Conservation (phyloP, 768 basidiomycete genomes). For the Xerocomus potaroensis region DNA sequence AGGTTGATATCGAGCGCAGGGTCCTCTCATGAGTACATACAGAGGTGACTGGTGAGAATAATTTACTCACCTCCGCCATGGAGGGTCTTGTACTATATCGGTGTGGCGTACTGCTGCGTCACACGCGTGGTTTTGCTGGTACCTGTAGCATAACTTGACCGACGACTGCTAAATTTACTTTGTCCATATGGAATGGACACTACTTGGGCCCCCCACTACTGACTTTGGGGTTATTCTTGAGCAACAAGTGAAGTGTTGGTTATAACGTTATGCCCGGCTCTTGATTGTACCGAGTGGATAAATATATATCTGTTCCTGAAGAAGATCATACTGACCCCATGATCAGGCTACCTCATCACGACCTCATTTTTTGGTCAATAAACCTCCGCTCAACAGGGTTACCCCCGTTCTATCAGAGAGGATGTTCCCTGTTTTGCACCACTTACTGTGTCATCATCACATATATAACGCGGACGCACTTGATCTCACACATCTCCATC, state of each 20-base stretch:
- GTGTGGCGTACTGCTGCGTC: no score
- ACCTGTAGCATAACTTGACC: no score
- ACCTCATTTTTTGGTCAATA: constrained; percentile 3
- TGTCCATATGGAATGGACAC: no score
- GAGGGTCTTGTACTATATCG: no score
- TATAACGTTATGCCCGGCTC: no score
- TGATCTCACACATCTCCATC: background rate
- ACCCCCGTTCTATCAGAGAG: background rate
- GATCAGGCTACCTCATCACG: background rate
- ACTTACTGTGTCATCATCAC: background rate
- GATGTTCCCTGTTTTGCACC: constrained; percentile 2
- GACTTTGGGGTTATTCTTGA: background rate
- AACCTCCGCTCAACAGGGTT: constrained; percentile 1
- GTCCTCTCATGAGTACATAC: no score
- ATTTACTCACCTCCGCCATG: no score
- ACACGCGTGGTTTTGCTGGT: no score
- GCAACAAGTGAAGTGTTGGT: background rate
- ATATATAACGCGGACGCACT: background rate
- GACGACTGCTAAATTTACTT: no score
- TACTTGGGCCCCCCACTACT: no score
- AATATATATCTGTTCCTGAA: background rate
- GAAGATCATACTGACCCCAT: background rate
- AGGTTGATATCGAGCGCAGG: no score
- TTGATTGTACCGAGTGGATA: background rate
- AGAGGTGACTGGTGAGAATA: no score